Evolutionary conservation across 2,329 filamentous ascomycete species (phyloP), one percentile per base, ranked within the genome.

Genomic region (Endocalyx cinctus): DNA sequence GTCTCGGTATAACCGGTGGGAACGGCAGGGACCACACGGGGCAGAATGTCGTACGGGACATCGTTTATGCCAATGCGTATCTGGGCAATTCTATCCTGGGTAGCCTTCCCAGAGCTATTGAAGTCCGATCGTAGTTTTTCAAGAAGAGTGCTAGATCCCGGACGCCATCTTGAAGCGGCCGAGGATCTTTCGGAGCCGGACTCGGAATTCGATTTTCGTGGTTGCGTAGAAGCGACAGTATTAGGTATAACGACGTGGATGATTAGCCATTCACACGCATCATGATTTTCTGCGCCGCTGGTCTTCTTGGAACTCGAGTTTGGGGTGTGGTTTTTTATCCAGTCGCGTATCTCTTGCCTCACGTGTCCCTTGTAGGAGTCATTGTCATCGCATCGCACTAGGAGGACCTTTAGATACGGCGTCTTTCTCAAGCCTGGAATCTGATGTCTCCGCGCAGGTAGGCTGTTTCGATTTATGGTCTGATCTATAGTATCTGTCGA

Each of bases 191-290:
- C 87, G 4, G 77, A 66, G 17, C 69, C 63, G 3, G 64, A 62
- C 17, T 70, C 70, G 16, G 81, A 75, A 4, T 70, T 55, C 16
- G 57, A 59, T 42, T 74, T 70, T 34, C 84, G 74, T 11, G 87
- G 85, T 54, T 94, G 87, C 2, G 80, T 84, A 15, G 86, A 81
- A 2, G 87, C 87, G 11, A 77, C 70, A 0, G 87, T 90, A 43
- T 94, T 89, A 11, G 90, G 89, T 13, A 94, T 70, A 10, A 96
- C 85, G 17, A 98, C 86, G 57, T 98, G 92, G 15, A 98, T 56
- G 34, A 98, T 86, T 45, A 98, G 69, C 85, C 89, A 97, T 60
- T 98, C 92, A 48, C 84, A 95, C 1, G 92, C 90, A 65, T 98
- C 90, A 54, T 98, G 92, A 42, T 94, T 92, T 54, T 96, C 90